Base-by-base conservation (phyloP, 768 basidiomycete species). In the Collybia mongolica region DNA sequence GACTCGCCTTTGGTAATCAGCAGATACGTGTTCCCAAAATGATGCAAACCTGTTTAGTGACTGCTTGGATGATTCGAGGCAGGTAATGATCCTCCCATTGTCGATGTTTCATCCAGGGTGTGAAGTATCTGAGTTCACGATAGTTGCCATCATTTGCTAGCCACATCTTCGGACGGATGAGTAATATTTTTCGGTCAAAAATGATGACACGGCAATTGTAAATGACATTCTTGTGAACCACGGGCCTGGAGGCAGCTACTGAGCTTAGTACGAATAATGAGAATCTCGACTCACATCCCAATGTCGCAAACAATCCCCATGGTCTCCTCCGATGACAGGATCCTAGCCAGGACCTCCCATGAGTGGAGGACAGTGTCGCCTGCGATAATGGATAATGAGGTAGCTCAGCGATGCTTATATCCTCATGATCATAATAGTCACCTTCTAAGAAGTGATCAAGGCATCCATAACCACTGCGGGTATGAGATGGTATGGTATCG, bases 141-240 rank as follows among this genome's bases (percentile, higher is more conserved):
- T 99, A 99, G 63, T 98, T 98, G 3, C 97, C 97, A 60, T 97
- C 93, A 63, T 98, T 98, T 1, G 97, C 97, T 39, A 99, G 76
- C 97, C 97, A 99, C 95, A 99, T 95, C 74, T 98, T 99, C 0
- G 97, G 97, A 19, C 97, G 84, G 55, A 99, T 98, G 54, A 98
- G 83, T 1, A 98, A 70, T 52, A 99, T 94, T 70, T 91, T 81
- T 48, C 83, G 77, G 69, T 94, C 77, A 62, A 93, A 81, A 38
- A 95, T 82, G 64, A 98, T 86, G 29, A 98, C 77, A 17, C 97
- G 87, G 66, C 93, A 97, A 63, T 99, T 99, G 73, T 98, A 98
- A 55, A 88, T 95, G 41, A 94, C 93, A 64, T 97, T 98, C 79
- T 98, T 98, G 79, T 99, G 97, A 1, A 88, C 81, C 48, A 99